phyloP scores from a whole-genome alignment of 257 asterid genomes.

The Mentha longifolia region DNA sequence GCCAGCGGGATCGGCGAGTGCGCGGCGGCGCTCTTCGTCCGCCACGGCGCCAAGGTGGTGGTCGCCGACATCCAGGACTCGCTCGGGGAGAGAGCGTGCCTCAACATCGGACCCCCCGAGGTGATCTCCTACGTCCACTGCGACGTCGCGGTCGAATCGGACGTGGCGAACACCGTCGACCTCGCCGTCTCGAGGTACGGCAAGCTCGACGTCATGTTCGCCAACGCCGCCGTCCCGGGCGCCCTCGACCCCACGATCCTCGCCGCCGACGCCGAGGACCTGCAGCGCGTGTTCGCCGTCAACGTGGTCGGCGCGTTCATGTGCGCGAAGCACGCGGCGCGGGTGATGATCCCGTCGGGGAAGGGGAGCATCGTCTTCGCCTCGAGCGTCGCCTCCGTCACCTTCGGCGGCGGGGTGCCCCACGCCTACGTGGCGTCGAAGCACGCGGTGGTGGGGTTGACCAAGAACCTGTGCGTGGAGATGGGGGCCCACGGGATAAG shows the following conservation, averaged over 20 bases:
- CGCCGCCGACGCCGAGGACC: slow-evolving; percentile 50
- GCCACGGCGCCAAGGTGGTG: slow-evolving; percentile 43
- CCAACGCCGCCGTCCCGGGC: slow-evolving; percentile 63
- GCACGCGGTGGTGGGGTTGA: slow-evolving; percentile 76
- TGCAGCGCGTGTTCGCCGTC: slow-evolving; percentile 63
- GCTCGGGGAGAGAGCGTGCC: slow-evolving; percentile 1
- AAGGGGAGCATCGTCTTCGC: slow-evolving; percentile 66
- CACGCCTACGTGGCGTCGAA: slow-evolving; percentile 67
- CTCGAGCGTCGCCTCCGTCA: slow-evolving; percentile 60
- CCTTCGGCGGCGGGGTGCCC: slow-evolving; percentile 64
- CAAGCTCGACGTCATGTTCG: slow-evolving; percentile 71
- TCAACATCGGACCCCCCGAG: slow-evolving; percentile 13
- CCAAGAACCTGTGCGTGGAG: slow-evolving; percentile 67
- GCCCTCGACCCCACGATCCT: slow-evolving; percentile 36
- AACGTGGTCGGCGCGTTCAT: slow-evolving; percentile 69
- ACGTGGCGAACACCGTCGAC: slow-evolving; percentile 24
- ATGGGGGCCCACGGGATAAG: slow-evolving; percentile 72
- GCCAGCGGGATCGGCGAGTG: slow-evolving; percentile 40
- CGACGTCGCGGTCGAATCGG: slow-evolving; percentile 27
- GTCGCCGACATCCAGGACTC: slow-evolving; percentile 40
- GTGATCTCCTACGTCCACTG: slow-evolving; percentile 39
- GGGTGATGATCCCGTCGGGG: slow-evolving; percentile 64
- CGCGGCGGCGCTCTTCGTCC: slow-evolving; percentile 36
- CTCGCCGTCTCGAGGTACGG: slow-evolving; percentile 23
- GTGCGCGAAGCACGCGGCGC: slow-evolving; percentile 76